Percentiles rank a stretch among this genome's conserved stretches.
phyloP scores from a whole-genome alignment of 148 eudicot species.

The Diospyros kaki region DNA sequence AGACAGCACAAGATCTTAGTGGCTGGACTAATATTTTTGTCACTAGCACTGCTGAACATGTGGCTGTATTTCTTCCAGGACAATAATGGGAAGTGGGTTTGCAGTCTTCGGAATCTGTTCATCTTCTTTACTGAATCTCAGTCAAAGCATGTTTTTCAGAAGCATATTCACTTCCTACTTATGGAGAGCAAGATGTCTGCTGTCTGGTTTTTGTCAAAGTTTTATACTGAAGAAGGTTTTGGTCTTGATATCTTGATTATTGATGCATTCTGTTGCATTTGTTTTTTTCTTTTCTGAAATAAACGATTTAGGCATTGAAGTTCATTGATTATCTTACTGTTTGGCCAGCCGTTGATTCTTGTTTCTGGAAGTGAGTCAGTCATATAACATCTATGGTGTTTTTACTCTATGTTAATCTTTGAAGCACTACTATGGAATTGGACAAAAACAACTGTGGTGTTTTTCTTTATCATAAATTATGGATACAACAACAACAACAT shows the following conservation, averaged over 20 bases:
- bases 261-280: neutral
- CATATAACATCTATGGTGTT: no score
- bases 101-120: conserved; percentile 48
- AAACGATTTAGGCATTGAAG: neutral
- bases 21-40: conserved; percentile 4
- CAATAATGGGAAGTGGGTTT: conserved; percentile 42
- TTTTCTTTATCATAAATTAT: no score
- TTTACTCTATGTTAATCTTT: neutral
- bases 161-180: conserved; percentile 52
- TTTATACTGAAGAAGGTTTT: conserved; percentile 52
- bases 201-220: conserved; percentile 42
- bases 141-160: conserved; percentile 47
- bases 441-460: no score
- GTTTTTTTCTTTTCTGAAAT: neutral
- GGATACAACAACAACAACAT: no score
- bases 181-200: conserved; percentile 46
- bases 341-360: neutral
- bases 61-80: conserved; percentile 33
- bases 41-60: neutral
- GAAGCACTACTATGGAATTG: no score
- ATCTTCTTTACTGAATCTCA: conserved; percentile 57
- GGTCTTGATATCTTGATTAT: neutral
- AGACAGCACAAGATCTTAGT: neutral
- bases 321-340: neutral
- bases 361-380: neutral